phyloP scores from a whole-genome alignment of 2,329 filamentous ascomycete genomes.

The Diaporthe ilicicola region DNA sequence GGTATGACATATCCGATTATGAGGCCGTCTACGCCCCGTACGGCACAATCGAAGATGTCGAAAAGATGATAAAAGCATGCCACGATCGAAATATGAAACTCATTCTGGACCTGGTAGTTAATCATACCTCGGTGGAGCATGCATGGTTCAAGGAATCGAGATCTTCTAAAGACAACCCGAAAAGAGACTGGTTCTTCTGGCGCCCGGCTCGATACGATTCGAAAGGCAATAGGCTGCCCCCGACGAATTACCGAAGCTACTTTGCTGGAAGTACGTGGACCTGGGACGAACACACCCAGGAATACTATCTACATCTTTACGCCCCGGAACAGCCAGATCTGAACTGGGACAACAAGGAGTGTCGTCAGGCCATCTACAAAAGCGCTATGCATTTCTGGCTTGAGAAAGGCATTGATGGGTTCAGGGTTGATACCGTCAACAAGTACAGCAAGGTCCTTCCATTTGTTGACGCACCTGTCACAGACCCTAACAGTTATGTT shows the following conservation, averaged over 20 bases:
- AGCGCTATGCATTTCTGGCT: slow-evolving; percentile 78
- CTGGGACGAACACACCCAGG: slow-evolving; percentile 58
- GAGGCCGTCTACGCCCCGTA: slow-evolving; percentile 72
- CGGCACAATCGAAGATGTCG: slow-evolving; percentile 73
- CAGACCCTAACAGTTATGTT: slow-evolving; percentile 46
- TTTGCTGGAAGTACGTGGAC: slow-evolving; percentile 61
- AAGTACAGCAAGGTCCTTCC: slow-evolving; percentile 69
- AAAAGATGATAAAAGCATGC: slow-evolving; percentile 66
- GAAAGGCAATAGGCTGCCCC: slow-evolving; percentile 62
- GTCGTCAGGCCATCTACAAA: slow-evolving; percentile 73
- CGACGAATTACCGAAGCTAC: slow-evolving; percentile 64
- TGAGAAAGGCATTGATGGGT: slow-evolving; percentile 70
- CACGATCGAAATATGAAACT: slow-evolving; percentile 71
- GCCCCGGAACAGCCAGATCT: slow-evolving; percentile 77
- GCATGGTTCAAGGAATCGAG: slow-evolving; percentile 66
- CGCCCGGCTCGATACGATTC: slow-evolving; percentile 61
- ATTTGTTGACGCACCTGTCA: slow-evolving; percentile 62
- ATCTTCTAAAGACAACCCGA: slow-evolving; percentile 57
- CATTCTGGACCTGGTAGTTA: slow-evolving; percentile 77
- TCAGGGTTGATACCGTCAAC: slow-evolving; percentile 75
- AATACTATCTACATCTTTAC: slow-evolving; percentile 70
- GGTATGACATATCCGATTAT: slow-evolving; percentile 78
- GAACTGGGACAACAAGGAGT: slow-evolving; percentile 77
- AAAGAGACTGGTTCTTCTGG: slow-evolving; percentile 75
- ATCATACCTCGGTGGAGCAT: slow-evolving; percentile 69